Percentiles rank a stretch among this genome's conserved stretches.
These are phyloP conservation scores for Colletotrichum euphorbiae DNA, from an alignment of 2,329 filamentous ascomycete species.

Conservation along the genomic window DNA sequence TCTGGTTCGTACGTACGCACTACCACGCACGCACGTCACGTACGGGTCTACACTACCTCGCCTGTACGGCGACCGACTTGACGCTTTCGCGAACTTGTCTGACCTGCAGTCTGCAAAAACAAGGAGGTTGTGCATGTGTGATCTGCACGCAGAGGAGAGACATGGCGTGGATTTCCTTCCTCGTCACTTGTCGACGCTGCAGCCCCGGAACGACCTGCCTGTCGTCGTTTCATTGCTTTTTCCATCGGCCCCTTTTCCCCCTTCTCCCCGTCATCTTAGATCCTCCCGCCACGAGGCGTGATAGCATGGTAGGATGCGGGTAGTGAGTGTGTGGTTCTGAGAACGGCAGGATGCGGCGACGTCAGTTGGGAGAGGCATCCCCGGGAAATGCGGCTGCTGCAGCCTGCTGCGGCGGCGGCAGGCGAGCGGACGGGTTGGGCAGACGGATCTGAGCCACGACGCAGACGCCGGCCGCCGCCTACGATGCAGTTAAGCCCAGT, in stretches of 20 bases:
- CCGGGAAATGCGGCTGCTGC: background rate
- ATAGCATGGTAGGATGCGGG: background rate
- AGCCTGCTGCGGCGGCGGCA: background rate
- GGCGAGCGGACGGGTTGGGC: background rate
- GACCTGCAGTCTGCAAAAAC: conserved; percentile 29
- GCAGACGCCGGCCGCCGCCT: conserved; percentile 13
- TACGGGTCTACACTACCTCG: background rate
- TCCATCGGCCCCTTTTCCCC: background rate
- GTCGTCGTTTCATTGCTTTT: background rate
- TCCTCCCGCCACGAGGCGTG: background rate
- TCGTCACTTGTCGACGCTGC: background rate
- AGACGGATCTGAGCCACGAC: conserved; percentile 5
- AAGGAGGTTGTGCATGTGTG: conserved; percentile 19
- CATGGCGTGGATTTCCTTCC: conserved; percentile 6
- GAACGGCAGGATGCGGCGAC: background rate
- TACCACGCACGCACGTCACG: conserved; percentile 10
- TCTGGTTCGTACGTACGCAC: conserved; percentile 12
- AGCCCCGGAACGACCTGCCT: conserved; percentile 21
- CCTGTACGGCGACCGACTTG: background rate
- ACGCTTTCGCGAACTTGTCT: conserved; percentile 2
- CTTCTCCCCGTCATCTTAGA: background rate
- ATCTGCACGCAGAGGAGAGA: conserved; percentile 5
- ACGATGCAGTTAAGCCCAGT: background rate
- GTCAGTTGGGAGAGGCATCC: background rate
- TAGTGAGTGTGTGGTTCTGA: background rate